Evolutionary conservation across 371 early-diverging fungal species (phyloP), one percentile per base, ranked within the genome.

Genomic region (Mortierella sp.): DNA sequence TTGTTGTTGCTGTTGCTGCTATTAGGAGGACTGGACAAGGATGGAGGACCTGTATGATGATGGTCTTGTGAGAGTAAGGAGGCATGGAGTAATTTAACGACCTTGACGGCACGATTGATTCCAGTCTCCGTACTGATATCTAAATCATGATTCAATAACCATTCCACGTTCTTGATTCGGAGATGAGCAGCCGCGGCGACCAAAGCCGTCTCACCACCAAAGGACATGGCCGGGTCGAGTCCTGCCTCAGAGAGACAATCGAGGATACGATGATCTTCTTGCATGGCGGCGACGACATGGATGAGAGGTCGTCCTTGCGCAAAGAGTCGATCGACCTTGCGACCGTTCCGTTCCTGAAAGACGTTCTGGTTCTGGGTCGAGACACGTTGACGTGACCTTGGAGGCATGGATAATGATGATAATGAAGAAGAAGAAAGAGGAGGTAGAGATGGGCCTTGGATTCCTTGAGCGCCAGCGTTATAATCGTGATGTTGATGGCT

Each of bases 241-340:
- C 76, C 76, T 2, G 76, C 76, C 9, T 75, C 76, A 19, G 64
- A 60, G 2, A 75, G 69, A 56, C 68, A 68, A 24, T 75, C 76
- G 30, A 75, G 30, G 23, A 75, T 68, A 19, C 76, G 64, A 26
- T 68, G 50, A 46, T 75, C 76, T n/a, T 75, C 76, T n/a, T 75
- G 76, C 76, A 75, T 75, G 6, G 76, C 76, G 5, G 76, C 69
- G n/a, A 64, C 76, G 19, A 75, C 64, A 55, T 75, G 76, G 26
- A 75, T 64, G 49, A 75, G 31, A 14, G 76, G 69, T 5, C 69
- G 61, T 2, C 65, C 70, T 19, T 64, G 70, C 4, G 59, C n/a
- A 34, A 63, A 47, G 8, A 51, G 52, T 31, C 51, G 52, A 31
- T 55, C 51, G 19, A 44, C 44, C 19, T 44, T 44, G 14, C 44